These are phyloP conservation scores for Ceriops tagal DNA, from an alignment of 345 rosid species.

Conservation along the genomic window DNA sequence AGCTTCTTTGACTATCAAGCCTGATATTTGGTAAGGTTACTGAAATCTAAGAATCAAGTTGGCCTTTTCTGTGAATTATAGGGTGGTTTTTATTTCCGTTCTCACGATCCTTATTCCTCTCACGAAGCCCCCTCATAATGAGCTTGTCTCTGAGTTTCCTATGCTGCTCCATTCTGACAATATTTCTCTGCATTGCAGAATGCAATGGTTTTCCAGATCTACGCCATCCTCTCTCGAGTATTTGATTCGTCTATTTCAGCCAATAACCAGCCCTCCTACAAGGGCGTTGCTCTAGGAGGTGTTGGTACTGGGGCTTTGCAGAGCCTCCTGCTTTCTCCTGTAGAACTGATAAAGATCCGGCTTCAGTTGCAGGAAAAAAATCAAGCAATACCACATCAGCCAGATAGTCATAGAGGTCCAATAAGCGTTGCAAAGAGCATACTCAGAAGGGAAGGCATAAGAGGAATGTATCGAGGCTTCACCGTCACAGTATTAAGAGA, in stretches of 20 bases:
- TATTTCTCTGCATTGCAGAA: slow-evolving; percentile 48
- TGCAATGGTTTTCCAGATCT: slow-evolving; percentile 90
- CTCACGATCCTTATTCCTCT: too few relatives aligned
- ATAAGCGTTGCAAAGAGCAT: slow-evolving; percentile 57
- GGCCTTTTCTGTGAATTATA: too few relatives aligned
- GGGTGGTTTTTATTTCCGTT: too few relatives aligned
- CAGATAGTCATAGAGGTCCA: slow-evolving; percentile 39
- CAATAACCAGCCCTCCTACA: slow-evolving; percentile 72
- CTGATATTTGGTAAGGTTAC: too few relatives aligned
- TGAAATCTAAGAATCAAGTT: too few relatives aligned
- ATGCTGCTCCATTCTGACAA: slow-evolving; percentile 4
- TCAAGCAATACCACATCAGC: slow-evolving; percentile 13
- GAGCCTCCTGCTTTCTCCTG: slow-evolving; percentile 67
- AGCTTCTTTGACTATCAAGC: too few relatives aligned
- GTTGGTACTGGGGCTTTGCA: slow-evolving; percentile 80
- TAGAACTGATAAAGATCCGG: slow-evolving; percentile 79
- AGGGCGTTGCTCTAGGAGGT: slow-evolving; percentile 83
- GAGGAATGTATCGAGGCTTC: slow-evolving; percentile 73
- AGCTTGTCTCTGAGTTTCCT: neutral
- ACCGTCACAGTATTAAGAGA: slow-evolving; percentile 69
- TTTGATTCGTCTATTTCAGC: slow-evolving; percentile 46
- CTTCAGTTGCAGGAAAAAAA: slow-evolving; percentile 56
- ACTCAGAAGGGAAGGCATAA: slow-evolving; percentile 48
- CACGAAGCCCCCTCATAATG: too few relatives aligned
- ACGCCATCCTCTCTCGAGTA: slow-evolving; percentile 74